Conservation (phyloP, 1,139 yeast genomes). For the Lodderomyces oxycetoniae region DNA sequence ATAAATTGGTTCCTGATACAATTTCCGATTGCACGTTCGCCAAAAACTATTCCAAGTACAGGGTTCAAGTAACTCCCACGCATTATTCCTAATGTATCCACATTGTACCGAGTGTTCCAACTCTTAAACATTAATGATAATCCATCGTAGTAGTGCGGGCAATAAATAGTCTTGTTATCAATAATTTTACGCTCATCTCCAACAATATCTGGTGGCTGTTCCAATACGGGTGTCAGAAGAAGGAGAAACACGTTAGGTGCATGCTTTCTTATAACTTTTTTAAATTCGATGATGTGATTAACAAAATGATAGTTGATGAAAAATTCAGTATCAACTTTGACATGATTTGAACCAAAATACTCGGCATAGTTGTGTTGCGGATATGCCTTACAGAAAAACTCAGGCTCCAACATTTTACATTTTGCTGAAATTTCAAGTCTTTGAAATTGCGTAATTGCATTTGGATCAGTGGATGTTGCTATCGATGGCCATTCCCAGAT, state of each 20-base stretch:
- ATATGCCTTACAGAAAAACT: conserved; percentile 28
- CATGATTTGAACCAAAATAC: background rate
- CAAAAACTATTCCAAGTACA: conserved; percentile 70
- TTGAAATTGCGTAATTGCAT: conserved; percentile 21
- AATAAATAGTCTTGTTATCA: conserved; percentile 63
- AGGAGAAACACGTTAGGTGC: conserved; percentile 51
- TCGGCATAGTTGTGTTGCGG: conserved; percentile 11
- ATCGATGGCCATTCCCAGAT: conserved; percentile 58
- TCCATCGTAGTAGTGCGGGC: conserved; percentile 93
- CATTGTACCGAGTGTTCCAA: conserved; percentile 74
- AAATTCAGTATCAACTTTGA: conserved; percentile 44
- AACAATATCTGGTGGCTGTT: conserved; percentile 66
- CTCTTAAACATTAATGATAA: conserved; percentile 84
- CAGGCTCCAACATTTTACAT: conserved; percentile 28
- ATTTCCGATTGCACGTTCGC: conserved; percentile 71
- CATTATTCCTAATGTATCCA: conserved; percentile 87
- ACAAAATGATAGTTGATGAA: conserved; percentile 63
- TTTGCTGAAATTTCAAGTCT: conserved; percentile 33
- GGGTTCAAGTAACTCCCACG: conserved; percentile 74
- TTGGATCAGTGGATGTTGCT: conserved; percentile 19
- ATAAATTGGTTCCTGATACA: conserved; percentile 63
- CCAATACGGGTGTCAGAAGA: conserved; percentile 81
- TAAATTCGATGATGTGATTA: conserved; percentile 51
- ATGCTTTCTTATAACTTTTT: conserved; percentile 42
- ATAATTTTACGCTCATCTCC: conserved; percentile 46